phyloP scores from a whole-genome alignment of 1,139 yeast species.

The Waltiozyma sp. region DNA sequence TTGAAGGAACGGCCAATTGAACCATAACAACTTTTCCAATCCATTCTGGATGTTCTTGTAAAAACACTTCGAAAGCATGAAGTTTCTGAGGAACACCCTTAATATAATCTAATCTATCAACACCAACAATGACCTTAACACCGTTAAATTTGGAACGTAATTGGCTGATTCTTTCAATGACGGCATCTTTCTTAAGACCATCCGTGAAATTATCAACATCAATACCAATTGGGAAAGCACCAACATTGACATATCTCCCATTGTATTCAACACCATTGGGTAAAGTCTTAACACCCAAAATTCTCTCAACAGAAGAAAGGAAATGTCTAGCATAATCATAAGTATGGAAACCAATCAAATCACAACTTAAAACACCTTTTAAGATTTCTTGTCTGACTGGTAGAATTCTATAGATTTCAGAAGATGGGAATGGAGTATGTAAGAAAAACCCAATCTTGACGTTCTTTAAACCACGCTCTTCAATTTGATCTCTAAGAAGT shows the following conservation, averaged over 20 bases:
- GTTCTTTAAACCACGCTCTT: constrained; percentile 43
- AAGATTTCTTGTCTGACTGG: constrained; percentile 72
- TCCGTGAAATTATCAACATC: no score
- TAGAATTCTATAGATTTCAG: constrained; percentile 86
- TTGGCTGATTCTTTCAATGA: constrained; percentile 44
- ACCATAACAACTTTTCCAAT: constrained; percentile 76
- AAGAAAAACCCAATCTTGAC: constrained; percentile 75
- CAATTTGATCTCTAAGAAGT: constrained; percentile 66
- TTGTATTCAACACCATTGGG: constrained; percentile 58
- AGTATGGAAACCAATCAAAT: constrained; percentile 77
- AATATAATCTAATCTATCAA: constrained; percentile 72
- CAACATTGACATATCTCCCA: constrained; percentile 66
- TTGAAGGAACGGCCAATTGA: constrained; percentile 73
- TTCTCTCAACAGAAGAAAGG: constrained; percentile 75
- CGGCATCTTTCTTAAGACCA: no score
- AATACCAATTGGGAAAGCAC: constrained; percentile 77
- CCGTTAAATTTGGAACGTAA: constrained; percentile 40
- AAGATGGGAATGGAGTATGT: constrained; percentile 90
- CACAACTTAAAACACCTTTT: constrained; percentile 88
- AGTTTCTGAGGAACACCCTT: constrained; percentile 77
- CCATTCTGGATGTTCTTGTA: constrained; percentile 90
- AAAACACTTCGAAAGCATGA: constrained; percentile 71
- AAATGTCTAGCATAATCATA: constrained; percentile 84
- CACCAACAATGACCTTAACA: constrained; percentile 70
- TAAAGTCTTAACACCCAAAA: constrained; percentile 55